Base-by-base conservation (phyloP, 177 flowering plant genomes). In the Vitis hybrid region DNA sequence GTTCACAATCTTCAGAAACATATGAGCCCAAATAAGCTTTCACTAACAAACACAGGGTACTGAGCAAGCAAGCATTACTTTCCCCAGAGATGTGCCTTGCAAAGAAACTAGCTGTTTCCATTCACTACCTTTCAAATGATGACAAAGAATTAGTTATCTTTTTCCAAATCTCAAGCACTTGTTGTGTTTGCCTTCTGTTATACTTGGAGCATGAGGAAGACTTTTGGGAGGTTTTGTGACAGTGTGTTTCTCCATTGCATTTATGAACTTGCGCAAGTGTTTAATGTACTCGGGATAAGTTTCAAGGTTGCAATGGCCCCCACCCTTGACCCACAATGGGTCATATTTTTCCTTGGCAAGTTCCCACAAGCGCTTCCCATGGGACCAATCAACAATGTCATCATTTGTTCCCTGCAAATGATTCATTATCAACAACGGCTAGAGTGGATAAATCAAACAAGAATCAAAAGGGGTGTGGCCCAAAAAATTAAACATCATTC, bases 291-390 rank as follows among this genome's bases (percentile, higher is more conserved):
- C 98, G 0, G 99, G 98, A 74, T 83, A 96, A 8, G 97, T 90
- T 75, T 96, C 99, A 16, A 96, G 86, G 83, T 96, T 96, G 82
- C 97, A 96, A 75, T 96, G 99, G 1, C 97, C 97, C 14, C 98
- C 99, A 9, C 98, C 97, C 70, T 93, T 81, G 12, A 96, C 84
- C 99, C 99, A 96, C 59, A 96, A 75, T 0, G 99, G 99, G 26
- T 96, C 98, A 66, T 89, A 96, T 70, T 93, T 96, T 74, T 92
- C 98, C 78, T 87, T 90, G 16, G 97, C 59, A 22, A 96, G 89
- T 71, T 96, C 98, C 98, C 94, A 95, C 70, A 95, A 72, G n/a
- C 97, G 91, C 75, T 92, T 95, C 19, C 98, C 99, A 60, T 93
- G 98, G 10, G 97, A 91, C 75, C 66, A 90, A 68, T 95, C 96